Evolutionary conservation across 139 green algal genomes (phyloP), one percentile per base, ranked within the genome.

Genomic region (Picochlorum costavermella): DNA sequence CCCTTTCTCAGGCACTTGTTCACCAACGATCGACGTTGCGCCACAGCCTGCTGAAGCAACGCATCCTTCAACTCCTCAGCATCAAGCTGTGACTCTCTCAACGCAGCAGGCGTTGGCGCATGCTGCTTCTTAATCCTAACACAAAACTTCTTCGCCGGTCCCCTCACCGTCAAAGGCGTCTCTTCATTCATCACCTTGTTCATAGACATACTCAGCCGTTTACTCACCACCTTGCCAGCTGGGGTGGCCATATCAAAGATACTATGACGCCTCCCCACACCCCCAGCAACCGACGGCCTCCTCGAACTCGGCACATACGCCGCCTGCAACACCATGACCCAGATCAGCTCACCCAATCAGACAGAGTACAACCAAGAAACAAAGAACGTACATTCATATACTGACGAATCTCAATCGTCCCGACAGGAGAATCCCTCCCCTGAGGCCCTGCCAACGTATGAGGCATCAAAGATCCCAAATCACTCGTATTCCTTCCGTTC

Each of bases 11-110:
- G 36, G 10, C 33, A 56, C 14, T 45, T 17, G 13, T 59, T 28
- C 13, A 66, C 60, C 25, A 66, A 11, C 14, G 60, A 37, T 57
- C 60, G 31, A 9, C 68, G 49, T 36, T 75, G 50, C 12, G 50
- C 68, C 31, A n/a, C 14, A 17, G 68, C 68, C 59, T 75, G 61
- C 68, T 69, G 46, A n/a, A 75, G 20, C 37, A 75, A 40, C 0
- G 68, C 68, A 53, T 69, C 68, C 29, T 75, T 75, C 17, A 75
- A 29, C 9, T 59, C 68, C 43, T 70, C 60, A 1, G 61, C 49
- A 56, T 75, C 68, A n/a, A 70, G 55, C 3, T 61, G 23, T 46
- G 66, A 17, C 25, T 23, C 46, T 53, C 46, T 20, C n/a, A 53
- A 53, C 16, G 46, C 46, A 53, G 46, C 46, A 23, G 46, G 46